phyloP scores from a whole-genome alignment of 352 stramenopile genomes.

The Phytophthora sp. region DNA sequence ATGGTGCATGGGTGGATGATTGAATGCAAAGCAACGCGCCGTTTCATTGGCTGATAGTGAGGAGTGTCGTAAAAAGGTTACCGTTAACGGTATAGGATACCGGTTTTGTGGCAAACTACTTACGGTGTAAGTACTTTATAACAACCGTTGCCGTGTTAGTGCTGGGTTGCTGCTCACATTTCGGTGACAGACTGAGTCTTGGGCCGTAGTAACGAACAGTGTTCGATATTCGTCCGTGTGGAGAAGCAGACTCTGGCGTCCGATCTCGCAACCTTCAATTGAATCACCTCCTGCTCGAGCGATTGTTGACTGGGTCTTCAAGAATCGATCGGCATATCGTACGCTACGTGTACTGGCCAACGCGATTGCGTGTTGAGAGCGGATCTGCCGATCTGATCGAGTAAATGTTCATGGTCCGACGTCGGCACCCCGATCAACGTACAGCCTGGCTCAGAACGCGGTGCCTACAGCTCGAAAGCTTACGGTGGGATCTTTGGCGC shows the following conservation, averaged over 20 bases:
- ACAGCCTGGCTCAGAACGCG: constrained; percentile 11
- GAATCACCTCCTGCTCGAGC: constrained; percentile 6
- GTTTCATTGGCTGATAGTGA: constrained; percentile 24
- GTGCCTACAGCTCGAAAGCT: no score
- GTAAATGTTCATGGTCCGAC: constrained; percentile 6
- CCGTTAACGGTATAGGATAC: not conserved
- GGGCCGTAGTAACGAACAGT: no score
- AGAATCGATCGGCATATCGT: not conserved
- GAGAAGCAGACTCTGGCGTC: no score
- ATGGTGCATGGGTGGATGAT: constrained; percentile 9
- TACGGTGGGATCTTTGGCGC: no score
- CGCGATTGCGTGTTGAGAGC: not conserved
- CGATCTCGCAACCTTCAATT: constrained; percentile 12
- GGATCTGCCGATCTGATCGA: not conserved
- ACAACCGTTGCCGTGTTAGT: no score
- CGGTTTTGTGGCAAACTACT: not conserved
- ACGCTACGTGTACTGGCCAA: no score
- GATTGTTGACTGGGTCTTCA: constrained; percentile 22
- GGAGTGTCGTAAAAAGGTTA: no score
- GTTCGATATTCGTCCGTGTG: constrained; percentile 2
- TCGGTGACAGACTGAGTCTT: constrained; percentile 4
- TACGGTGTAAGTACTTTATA: no score
- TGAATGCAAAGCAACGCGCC: no score
- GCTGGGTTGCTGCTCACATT: no score
- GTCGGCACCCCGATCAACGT: not conserved